A percentile compares a stretch with the other conserved stretches of the same genome.
phyloP scores from a whole-genome alignment of 495 filamentous ascomycete species.

The Penicillium ochrochloron region DNA sequence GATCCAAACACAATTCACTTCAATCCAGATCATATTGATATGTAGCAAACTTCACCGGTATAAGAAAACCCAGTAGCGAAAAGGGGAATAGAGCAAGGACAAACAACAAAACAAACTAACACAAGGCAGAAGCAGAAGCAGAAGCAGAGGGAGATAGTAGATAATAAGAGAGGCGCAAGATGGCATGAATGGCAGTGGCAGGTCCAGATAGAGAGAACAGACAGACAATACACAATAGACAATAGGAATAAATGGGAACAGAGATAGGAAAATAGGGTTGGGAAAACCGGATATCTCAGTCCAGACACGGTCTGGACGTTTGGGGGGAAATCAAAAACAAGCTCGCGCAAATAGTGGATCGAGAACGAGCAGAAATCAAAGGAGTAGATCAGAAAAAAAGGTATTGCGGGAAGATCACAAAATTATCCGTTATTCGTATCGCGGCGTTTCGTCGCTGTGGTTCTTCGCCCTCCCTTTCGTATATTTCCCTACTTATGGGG shows the following conservation, averaged over 20 bases:
- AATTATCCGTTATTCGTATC: slow-evolving; percentile 28
- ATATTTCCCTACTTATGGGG: not conserved
- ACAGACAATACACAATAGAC: not conserved
- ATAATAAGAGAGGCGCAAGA: not conserved
- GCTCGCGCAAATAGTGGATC: not conserved
- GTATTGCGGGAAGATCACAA: slow-evolving; percentile 9
- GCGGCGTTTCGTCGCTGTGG: slow-evolving; percentile 25
- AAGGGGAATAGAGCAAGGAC: slow-evolving; percentile 41
- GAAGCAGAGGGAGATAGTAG: not conserved
- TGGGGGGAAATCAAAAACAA: slow-evolving; percentile 3
- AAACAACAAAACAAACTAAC: slow-evolving; percentile 13
- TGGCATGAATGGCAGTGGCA: not conserved
- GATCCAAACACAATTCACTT: not conserved
- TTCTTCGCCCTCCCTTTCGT: not conserved
- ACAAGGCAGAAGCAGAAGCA: slow-evolving; percentile 15
- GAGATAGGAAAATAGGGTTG: slow-evolving; percentile 8
- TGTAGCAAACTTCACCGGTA: slow-evolving; percentile 21
- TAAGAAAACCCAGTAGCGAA: slow-evolving; percentile 30
- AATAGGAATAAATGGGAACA: not conserved
- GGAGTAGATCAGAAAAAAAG: not conserved
- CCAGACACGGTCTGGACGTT: slow-evolving; percentile 18
- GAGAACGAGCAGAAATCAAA: not conserved
- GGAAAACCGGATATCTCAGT: slow-evolving; percentile 21
- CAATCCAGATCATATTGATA: slow-evolving; percentile 26
- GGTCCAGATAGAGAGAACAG: not conserved